Evolutionary conservation across 306 rosid genomes (phyloP).

Genomic region (Trifolium dubium): DNA sequence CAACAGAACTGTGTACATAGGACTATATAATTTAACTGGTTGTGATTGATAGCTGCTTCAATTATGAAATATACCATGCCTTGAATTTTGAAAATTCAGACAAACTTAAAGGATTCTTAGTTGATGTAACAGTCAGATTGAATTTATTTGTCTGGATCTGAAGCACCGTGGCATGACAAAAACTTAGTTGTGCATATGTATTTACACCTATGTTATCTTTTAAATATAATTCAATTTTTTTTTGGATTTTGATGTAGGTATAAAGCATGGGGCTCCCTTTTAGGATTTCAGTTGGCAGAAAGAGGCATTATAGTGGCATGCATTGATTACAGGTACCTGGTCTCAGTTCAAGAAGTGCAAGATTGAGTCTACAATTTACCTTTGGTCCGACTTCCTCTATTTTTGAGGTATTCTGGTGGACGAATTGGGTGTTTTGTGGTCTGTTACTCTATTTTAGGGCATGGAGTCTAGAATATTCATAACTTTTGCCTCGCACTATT

Average conservation of each 20-base stretch:
- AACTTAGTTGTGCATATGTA: slow-evolving; percentile 10
- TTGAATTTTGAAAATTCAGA: slow-evolving; percentile 32
- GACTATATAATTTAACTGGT: slow-evolving; percentile 23
- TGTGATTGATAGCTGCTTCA: slow-evolving; percentile 25
- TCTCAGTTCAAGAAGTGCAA: slow-evolving; percentile 56
- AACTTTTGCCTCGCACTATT: slow-evolving; percentile 3
- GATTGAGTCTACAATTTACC: slow-evolving; percentile 43
- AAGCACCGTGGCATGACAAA: slow-evolving; percentile 1
- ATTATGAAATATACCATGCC: not conserved
- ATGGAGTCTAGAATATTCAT: slow-evolving; percentile 34
- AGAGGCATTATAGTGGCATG: slow-evolving; percentile 90
- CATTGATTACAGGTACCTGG: slow-evolving; percentile 86
- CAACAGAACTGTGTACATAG: slow-evolving; percentile 4
- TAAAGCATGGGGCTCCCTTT: slow-evolving; percentile 97
- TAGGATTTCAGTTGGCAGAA: slow-evolving; percentile 88
- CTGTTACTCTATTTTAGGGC: slow-evolving; percentile 15
- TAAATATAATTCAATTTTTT: slow-evolving; percentile 37
- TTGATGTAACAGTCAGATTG: slow-evolving; percentile 24
- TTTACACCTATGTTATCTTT: slow-evolving; percentile 18
- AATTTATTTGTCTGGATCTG: slow-evolving; percentile 23
- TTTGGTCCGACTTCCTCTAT: slow-evolving; percentile 45
- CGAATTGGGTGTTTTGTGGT: slow-evolving; percentile 35
- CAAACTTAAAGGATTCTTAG: not conserved
- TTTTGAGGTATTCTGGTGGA: slow-evolving; percentile 47
- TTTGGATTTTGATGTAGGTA: slow-evolving; percentile 65